Conservation (phyloP, 495 filamentous ascomycete species). For the Aspergillus baeticus region DNA sequence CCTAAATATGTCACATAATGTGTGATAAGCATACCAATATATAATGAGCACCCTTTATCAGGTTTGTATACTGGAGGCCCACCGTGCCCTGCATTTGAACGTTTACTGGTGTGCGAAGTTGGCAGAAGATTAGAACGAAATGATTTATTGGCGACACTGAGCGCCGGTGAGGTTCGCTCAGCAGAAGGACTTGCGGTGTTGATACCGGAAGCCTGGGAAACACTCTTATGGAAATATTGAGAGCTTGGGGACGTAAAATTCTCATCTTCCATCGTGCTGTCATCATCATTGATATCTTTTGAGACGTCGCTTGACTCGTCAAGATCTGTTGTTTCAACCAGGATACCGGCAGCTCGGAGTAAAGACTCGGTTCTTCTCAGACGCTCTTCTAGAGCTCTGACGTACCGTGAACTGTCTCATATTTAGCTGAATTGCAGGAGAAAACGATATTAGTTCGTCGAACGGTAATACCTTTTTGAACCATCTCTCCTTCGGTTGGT, state of each 20-base stretch:
- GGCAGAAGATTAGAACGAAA: neutral
- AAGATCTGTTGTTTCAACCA: slow-evolving; percentile 68
- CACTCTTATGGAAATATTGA: neutral
- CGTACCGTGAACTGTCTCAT: slow-evolving; percentile 74
- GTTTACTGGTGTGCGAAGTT: slow-evolving; percentile 9
- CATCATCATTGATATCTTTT: slow-evolving; percentile 40
- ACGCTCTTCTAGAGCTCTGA: slow-evolving; percentile 86
- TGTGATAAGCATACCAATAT: slow-evolving; percentile 65
- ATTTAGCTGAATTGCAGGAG: slow-evolving; percentile 1
- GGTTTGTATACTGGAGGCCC: slow-evolving; percentile 48
- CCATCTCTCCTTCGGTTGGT: slow-evolving; percentile 88
- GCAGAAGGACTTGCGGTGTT: neutral
- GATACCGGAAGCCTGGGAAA: slow-evolving; percentile 4
- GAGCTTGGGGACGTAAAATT: neutral
- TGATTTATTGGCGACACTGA: neutral
- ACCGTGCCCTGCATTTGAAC: slow-evolving; percentile 37
- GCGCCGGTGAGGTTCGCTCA: neutral
- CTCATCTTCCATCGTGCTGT: slow-evolving; percentile 58
- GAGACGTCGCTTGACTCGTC: slow-evolving; percentile 56
- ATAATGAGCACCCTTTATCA: slow-evolving; percentile 84
- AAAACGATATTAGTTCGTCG: neutral
- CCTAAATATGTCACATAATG: neutral
- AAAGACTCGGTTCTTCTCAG: slow-evolving; percentile 83
- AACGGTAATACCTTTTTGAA: slow-evolving; percentile 70
- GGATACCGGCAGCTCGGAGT: slow-evolving; percentile 76